Evolutionary conservation across 345 rosid genomes (phyloP).

Genomic region (Conringia planisiliqua): DNA sequence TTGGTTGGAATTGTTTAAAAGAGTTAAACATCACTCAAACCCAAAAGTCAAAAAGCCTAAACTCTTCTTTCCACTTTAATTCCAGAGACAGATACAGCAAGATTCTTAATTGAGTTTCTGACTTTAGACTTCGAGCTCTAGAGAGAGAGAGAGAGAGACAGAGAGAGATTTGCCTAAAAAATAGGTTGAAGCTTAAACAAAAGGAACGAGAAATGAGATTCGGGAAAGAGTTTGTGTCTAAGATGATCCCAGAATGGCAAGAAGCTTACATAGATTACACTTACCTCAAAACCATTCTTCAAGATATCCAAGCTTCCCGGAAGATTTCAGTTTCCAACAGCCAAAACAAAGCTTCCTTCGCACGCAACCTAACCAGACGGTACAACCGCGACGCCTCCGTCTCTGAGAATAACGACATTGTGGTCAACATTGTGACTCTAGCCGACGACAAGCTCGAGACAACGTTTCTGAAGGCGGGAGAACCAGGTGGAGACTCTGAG

Average conservation of each 20-base stretch:
- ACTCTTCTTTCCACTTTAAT: background rate
- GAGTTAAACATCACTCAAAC: conserved; percentile 1
- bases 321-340: conserved; percentile 18
- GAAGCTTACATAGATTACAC: conserved; percentile 75
- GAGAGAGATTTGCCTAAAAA: background rate
- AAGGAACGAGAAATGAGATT: conserved; percentile 53
- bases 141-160: background rate
- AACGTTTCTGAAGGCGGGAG: conserved; percentile 31
- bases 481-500: conserved; percentile 39
- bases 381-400: background rate
- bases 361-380: conserved; percentile 37
- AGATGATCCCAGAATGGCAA: conserved; percentile 80
- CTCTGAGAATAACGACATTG: conserved; percentile 22
- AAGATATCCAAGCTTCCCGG: conserved; percentile 39
- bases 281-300: conserved; percentile 49
- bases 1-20: background rate
- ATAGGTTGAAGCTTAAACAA: background rate
- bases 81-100: background rate
- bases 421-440: conserved; percentile 21
- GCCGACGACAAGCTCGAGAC: background rate
- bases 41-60: background rate
- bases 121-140: background rate
- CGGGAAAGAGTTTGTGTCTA: conserved; percentile 62
- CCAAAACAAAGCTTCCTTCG: conserved; percentile 22
- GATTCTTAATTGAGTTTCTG: conserved; percentile 4